Evolutionary conservation across 2,329 filamentous ascomycete species (phyloP), one percentile per base, ranked within the genome.

Genomic region (Penicillium sp.): DNA sequence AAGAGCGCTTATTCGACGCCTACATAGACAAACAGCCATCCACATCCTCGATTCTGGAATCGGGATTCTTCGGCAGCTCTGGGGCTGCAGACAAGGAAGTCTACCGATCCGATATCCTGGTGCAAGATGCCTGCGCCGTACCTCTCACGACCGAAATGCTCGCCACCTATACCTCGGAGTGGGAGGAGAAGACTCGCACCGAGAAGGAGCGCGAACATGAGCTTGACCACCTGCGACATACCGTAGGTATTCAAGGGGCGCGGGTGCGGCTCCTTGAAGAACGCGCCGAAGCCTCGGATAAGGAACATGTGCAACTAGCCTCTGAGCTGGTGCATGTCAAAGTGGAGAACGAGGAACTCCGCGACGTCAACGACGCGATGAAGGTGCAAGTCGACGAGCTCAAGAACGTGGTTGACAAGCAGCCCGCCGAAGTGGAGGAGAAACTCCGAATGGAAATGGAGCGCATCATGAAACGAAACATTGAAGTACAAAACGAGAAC

Each of bases 11-110:
- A 0, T 99, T 99, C 61, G 94, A 99, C 68, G 92, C 92, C 38
- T 99, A 99, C 73, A 97, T 99, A 59, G 94, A 99, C 74, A 90
- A 92, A 65, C 85, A 92, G 7, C 94, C 94, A 0, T 96, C 92
- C 2, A 88, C 92, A n/a, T 92, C 87, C 47, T 96, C 92, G 14
- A 88, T 99, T 45, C 84, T 97, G 1, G 94, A 99, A 73, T 96
- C 92, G 42, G 94, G 94, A 13, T 99, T 99, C 80, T 99, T 99
- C 68, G 94, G 94, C 56, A 93, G 89, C 71, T 93, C 91, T 22
- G 92, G 90, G 32, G 87, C 86, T 62, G 83, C 91, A 11, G 94
- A 99, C 70, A 97, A 96, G 74, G 94, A 97, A 70, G 86, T 99
- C 6, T 99, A 99, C 72, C 87, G 92, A 47, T 94, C 94, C 14